phyloP scores from a whole-genome alignment of 2,329 filamentous ascomycete species.

The Beauveria asiatica region DNA sequence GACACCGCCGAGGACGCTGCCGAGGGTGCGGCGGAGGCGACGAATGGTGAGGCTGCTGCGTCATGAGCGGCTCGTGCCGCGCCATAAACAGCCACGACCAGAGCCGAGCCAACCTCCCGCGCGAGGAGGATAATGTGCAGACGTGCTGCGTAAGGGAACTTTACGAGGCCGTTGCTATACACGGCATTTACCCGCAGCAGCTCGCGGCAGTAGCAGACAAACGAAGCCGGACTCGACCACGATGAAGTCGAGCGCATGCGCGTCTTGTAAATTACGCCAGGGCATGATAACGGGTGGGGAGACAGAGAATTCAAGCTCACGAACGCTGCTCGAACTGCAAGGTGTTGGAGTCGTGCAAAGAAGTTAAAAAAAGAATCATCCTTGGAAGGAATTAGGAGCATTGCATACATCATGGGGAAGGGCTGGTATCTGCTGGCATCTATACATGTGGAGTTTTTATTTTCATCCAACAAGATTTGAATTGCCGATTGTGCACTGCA shows the following conservation, averaged over 20 bases:
- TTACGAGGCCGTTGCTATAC: not conserved
- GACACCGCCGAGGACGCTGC: not conserved
- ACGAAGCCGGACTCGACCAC: not conserved
- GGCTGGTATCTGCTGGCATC: not conserved
- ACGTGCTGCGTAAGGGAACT: not conserved
- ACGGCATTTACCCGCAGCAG: not conserved
- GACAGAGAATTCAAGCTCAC: not conserved
- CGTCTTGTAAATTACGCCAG: not conserved
- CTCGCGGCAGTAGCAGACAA: not conserved
- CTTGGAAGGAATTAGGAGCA: not conserved
- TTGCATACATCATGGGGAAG: conserved; percentile 6
- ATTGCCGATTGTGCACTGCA: not conserved
- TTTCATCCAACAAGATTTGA: not conserved
- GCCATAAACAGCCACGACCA: not conserved
- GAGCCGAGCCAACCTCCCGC: not conserved
- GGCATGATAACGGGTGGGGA: not conserved
- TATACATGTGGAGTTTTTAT: conserved; percentile 4
- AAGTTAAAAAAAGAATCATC: not conserved
- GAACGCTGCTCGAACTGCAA: not conserved
- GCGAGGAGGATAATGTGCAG: not conserved
- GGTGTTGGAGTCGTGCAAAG: not conserved
- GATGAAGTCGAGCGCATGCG: no score
- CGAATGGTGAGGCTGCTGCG: not conserved
- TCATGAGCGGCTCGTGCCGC: conserved; percentile 1
- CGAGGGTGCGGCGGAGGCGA: not conserved